Conservation (phyloP, 148 eudicot genomes). For the Camellia japonica region DNA sequence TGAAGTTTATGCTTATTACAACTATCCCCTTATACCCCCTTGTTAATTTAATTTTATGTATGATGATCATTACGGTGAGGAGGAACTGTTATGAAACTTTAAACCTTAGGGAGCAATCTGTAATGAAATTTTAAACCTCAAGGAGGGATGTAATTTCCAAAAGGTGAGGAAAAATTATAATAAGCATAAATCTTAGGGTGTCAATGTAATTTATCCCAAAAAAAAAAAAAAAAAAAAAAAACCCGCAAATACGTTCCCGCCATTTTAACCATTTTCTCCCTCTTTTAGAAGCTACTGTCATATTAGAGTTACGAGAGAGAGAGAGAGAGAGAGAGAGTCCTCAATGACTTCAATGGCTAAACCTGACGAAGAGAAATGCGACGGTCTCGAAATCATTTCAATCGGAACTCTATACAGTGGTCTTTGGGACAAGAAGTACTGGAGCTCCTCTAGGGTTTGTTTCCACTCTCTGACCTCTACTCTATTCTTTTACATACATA, state of each 20-base stretch:
- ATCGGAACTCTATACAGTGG: slow-evolving; percentile 69
- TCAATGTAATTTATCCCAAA: too few species aligned
- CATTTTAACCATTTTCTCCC: slow-evolving; percentile 1
- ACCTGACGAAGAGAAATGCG: slow-evolving; percentile 41
- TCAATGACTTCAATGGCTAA: slow-evolving; percentile 44
- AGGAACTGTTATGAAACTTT: too few species aligned
- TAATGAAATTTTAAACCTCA: too few species aligned
- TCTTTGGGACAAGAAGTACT: slow-evolving; percentile 91
- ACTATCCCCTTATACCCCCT: too few species aligned
- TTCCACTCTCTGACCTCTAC: slow-evolving; percentile 14
- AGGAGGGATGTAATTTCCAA: too few species aligned
- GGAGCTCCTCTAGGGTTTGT: slow-evolving; percentile 99
- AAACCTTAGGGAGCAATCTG: too few species aligned
- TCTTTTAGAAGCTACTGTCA: background rate
- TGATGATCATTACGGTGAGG: too few species aligned
- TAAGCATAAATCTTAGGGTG: too few species aligned
- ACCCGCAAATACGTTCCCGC: slow-evolving; percentile 16
- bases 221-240: too few species aligned
- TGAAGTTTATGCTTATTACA: too few species aligned
- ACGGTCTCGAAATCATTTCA: slow-evolving; percentile 74
- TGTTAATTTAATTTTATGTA: too few species aligned
- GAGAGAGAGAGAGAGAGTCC: background rate
- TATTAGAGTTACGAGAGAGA: background rate
- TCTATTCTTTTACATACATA: background rate
- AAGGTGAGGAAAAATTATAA: too few species aligned